phyloP scores from a whole-genome alignment of 2,329 filamentous ascomycete species.

The Colletotrichum sp. region DNA sequence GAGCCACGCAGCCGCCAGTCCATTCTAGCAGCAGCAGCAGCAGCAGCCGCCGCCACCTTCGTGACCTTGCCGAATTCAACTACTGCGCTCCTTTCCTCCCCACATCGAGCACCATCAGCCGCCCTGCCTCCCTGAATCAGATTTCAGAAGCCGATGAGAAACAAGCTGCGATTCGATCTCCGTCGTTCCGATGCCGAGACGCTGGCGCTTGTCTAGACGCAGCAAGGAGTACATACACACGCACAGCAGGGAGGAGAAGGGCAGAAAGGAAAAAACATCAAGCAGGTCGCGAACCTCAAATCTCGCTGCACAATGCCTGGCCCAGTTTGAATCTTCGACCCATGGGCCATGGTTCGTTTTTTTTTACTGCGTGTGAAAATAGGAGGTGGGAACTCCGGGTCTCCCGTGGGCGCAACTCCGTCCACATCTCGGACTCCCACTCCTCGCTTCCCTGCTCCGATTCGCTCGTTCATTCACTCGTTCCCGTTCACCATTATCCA shows the following conservation, averaged over 20 bases:
- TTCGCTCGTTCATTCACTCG: not conserved
- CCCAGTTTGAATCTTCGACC: not conserved
- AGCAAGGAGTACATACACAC: not conserved
- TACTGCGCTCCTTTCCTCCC: not conserved
- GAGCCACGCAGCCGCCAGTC: constrained; percentile 1
- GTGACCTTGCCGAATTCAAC: no score
- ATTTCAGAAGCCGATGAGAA: not conserved
- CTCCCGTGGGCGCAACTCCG: not conserved
- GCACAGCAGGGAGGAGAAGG: not conserved
- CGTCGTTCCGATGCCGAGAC: not conserved
- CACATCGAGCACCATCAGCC: not conserved
- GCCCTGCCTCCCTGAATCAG: not conserved
- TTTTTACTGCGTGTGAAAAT: not conserved
- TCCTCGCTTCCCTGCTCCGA: not conserved
- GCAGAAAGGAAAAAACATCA: not conserved
- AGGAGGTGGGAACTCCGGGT: constrained; percentile 1
- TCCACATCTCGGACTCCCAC: not conserved
- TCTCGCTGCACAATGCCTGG: not conserved
- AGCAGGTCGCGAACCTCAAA: not conserved
- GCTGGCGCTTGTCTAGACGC: not conserved
- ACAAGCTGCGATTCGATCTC: constrained; percentile 8
- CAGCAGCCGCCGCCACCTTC: not conserved
- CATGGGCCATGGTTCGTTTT: not conserved
- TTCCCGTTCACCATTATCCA: not conserved
- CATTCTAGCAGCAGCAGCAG: not conserved